Base-by-base conservation (phyloP, 208 protist species). In the Leishmania lainsoni region DNA sequence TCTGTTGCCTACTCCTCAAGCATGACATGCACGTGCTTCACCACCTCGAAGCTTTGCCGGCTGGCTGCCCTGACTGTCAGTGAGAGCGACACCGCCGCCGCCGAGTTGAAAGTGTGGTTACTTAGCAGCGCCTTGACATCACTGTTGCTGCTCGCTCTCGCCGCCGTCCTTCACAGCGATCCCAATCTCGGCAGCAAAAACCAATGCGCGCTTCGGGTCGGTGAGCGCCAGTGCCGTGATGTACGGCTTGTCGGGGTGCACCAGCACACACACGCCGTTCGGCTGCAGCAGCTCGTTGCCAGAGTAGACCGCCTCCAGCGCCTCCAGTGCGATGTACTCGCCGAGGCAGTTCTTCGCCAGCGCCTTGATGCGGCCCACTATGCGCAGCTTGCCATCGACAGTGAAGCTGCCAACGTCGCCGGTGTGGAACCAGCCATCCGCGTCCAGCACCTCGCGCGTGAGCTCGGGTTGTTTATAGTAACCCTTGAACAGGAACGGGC, bases 361-460 rank as follows among this genome's bases (percentile, higher is more conserved):
- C n/a, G 94, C 93, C 90, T 99, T 98, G 54, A 93, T 86, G 80
- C 97, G 92, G 20, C 95, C 97, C 3, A 99, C 81, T 16, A 99
- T 91, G 52, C 87, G 76, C 20, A 98, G 29, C 29, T 83, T 89
- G 26, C 93, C 93, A 14, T 94, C 88, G 29, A 39, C 22, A 6
- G 76, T 68, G 72, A 96, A 76, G 66, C 76, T 83, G 61, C 95
- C 97, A 48, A 98, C 89, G 76, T 98, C 95, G 39, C 95, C 94
- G 0, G 95, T 97, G 83, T 94, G 85, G 83, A 71, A 32, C 75
- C 42, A 71, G 26, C 75, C 61, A 52, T 76, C 48, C 52, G 58
- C 17, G 72, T 76, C 76, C 84, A 88, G 51, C 9, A 74, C 95
- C 91, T 97, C 92, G 76, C 87, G 88, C 16, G 97, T 99, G 32